Base-by-base conservation (phyloP, 495 filamentous ascomycete genomes). In the Penicillium goetzii region DNA sequence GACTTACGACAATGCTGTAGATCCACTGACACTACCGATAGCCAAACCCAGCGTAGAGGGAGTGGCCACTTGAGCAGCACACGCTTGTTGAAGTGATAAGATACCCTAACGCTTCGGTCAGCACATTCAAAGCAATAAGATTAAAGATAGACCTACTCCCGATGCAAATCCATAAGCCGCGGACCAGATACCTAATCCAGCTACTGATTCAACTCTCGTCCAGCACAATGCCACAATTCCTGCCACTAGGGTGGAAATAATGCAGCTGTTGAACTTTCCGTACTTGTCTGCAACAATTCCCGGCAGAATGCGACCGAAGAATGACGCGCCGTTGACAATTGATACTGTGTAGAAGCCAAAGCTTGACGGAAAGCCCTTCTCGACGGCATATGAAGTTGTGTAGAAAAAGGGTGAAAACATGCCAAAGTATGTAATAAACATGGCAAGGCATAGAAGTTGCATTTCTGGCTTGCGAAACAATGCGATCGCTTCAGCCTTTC, bases 221-320 rank as follows among this genome's bases (percentile, higher is more conserved):
- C 76, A 79, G 56, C 75, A 79, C 4, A 79, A 34, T 0, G 75
- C 75, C 47, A 79, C 72, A 0, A 92, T 76, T 3, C 79, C 83
- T 0, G 88, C 84, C 17, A 84, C 74, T 21, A 78, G 75, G 0
- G 81, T 78, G 53, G 87, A 85, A 4, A 86, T 26, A n/a, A 90
- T 80, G 72, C 88, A 88, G 36, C 81, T 78, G 71, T 93, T 92
- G 78, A 86, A 92, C 28, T 85, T 82, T 0, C 91, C 91, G 33
- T 90, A 71, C 58, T 80, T 82, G 71, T 95, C 91, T 15, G 88
- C 91, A 0, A 89, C 12, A 59, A 87, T 79, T 8, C 89, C 90
- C 64, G 68, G 72, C 4, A 79, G 36, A 0, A 78, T 69, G 0
- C 74, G 73, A n/a, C 80, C 78, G 40, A 80, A 75, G 40, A 78